A percentile compares a stretch with the other conserved stretches of the same genome.
phyloP scores from a whole-genome alignment of 1,139 yeast genomes.

The Debaryomycetaceae sp. region DNA sequence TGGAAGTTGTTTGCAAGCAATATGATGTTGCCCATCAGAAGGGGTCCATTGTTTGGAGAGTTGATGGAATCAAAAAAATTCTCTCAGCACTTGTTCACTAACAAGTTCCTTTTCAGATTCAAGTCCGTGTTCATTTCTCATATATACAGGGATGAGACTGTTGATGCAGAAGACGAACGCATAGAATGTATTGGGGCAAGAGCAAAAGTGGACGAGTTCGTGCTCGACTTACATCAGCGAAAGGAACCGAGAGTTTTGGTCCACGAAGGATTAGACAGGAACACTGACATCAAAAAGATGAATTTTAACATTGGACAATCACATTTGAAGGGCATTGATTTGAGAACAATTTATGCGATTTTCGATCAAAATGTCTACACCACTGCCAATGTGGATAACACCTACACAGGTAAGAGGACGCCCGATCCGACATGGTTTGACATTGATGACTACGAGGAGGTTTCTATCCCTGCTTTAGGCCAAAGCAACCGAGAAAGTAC shows the following conservation, averaged over 20 bases:
- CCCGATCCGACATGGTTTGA: conserved; percentile 40
- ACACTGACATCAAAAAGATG: conserved; percentile 37
- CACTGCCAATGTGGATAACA: conserved; percentile 6
- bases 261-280: conserved; percentile 28
- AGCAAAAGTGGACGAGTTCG: conserved; percentile 37
- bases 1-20: conserved; percentile 44
- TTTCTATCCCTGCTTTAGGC: conserved; percentile 25
- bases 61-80: conserved; percentile 31
- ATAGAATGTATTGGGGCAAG: conserved; percentile 38
- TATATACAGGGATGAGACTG: conserved; percentile 28
- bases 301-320: conserved; percentile 42
- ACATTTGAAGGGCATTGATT: conserved; percentile 35
- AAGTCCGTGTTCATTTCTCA: conserved; percentile 39
- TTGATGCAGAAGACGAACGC: conserved; percentile 19
- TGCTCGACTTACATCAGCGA: conserved; percentile 44
- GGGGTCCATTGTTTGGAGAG: conserved; percentile 39
- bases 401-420: conserved; percentile 11
- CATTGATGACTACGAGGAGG: conserved; percentile 39
- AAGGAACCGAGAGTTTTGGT: conserved; percentile 33
- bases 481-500: conserved; percentile 19
- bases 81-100: conserved; percentile 39
- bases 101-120: conserved; percentile 38
- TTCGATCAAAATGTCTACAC: conserved; percentile 28
- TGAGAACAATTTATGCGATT: conserved; percentile 30
- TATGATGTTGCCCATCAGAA: conserved; percentile 38